Base-by-base conservation (phyloP, 1,284 basidiomycete species). In the Cutaneotrichosporon sp. region DNA sequence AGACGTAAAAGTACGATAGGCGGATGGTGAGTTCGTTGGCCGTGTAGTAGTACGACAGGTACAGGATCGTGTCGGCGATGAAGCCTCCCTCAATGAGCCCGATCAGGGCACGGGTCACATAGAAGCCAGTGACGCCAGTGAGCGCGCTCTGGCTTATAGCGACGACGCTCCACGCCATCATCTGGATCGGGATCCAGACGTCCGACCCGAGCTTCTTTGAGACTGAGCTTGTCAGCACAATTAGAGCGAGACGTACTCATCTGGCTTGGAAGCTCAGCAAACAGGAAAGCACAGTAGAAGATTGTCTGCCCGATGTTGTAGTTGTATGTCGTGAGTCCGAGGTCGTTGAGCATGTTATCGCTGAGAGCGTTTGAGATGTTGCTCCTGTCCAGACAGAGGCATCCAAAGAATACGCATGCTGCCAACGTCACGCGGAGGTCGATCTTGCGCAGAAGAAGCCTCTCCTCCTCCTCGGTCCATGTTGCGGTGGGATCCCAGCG, bases 131-230 rank as follows among this genome's bases (percentile, higher is more conserved):
- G 51, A 64, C 65, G 47, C 71, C 69, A 10, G 64, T 69, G 46
- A 79, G 57, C 5, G 64, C 69, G n/a, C 66, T 63, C 58, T 81
- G 78, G 16, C 61, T 65, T 36, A 74, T 72, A 10, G 74, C 70
- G 4, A 79, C 70, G 16, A 70, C 56, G 2, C 76, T 79, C 79
- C 80, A 81, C 4, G 63, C 42, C 65, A 77, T 72, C 70, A 81
- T 76, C 69, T 81, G 75, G 52, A 74, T 72, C 0, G 80, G 79
- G 34, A 81, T 74, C 76, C 76, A 81, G 2, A 74, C 63, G 61
- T 80, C 81, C 5, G 74, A 73, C 2, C 81, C 81, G 30, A 83
- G 63, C 63, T 77, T 77, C 64, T 82, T 82, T 10, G 72, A 73
- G 52, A 76, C 72, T 73, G 34, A n/a, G 1, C 9, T 4, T 51